phyloP scores from a whole-genome alignment of 768 basidiomycete species.

The Leccinellum rugosiceps region DNA sequence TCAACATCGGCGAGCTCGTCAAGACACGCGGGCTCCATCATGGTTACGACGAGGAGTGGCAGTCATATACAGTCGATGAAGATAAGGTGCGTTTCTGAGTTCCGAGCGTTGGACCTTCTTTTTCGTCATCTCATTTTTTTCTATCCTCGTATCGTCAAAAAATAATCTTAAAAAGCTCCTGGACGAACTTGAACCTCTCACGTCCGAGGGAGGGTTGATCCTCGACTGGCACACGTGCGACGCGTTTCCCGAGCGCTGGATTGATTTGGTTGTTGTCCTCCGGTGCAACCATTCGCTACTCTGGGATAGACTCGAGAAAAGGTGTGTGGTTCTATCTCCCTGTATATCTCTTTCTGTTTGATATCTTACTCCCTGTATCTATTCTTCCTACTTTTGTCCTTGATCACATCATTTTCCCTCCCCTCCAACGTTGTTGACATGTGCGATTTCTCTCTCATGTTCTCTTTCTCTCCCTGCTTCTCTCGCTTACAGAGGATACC shows the following conservation, averaged over 20 bases:
- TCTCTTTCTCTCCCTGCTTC: neutral
- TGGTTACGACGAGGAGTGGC: conserved; percentile 92
- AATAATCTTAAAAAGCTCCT: conserved; percentile 62
- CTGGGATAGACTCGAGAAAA: conserved; percentile 88
- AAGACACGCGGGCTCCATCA: conserved; percentile 81
- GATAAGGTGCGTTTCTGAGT: conserved; percentile 66
- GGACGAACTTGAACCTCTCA: conserved; percentile 80
- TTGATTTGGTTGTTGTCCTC: conserved; percentile 91
- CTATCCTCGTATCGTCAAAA: neutral
- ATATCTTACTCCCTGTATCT: too few species aligned
- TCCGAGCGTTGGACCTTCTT: neutral
- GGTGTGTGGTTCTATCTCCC: conserved; percentile 44
- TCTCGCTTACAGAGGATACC: conserved; percentile 60
- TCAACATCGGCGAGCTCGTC: conserved; percentile 89
- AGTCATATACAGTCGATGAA: conserved; percentile 90
- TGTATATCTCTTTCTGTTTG: too few species aligned
- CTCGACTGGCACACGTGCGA: conserved; percentile 97
- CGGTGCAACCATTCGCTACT: conserved; percentile 83
- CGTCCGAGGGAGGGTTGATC: conserved; percentile 69
- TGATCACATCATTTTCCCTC: neutral
- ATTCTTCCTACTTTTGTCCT: neutral
- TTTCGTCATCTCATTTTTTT: neutral
- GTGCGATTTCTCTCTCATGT: neutral
- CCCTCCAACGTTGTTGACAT: neutral
- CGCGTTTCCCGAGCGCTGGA: conserved; percentile 93